Base-by-base conservation (phyloP, 208 protist genomes). In the Trypanosoma melophagium region DNA sequence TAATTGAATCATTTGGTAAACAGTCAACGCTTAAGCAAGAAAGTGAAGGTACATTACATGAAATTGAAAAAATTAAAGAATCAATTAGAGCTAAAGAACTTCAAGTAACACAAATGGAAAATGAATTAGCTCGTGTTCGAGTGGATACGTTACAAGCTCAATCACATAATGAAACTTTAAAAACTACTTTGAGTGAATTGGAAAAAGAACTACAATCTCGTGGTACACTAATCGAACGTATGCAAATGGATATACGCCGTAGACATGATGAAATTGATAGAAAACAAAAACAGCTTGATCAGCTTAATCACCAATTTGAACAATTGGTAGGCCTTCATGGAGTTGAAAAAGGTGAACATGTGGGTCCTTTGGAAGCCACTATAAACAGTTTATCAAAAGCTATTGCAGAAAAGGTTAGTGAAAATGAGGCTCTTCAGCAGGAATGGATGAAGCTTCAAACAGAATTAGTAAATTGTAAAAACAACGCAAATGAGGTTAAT, bases 271-370 rank as follows among this genome's bases (percentile, higher is more conserved):
- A 98, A 60, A 97, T 99, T 59, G 96, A 98, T 69, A 83, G 92
- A 53, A 99, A 99, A 81, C 96, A 98, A 74, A 96, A 94, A 68
- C 85, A 97, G 62, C 81, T 99, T 22, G 97, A 98, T 69, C 80
- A 95, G 67, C 90, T 98, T 40, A 99, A 99, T 80, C 85, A 94
- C 44, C 91, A 96, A 60, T 97, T 97, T 65, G 96, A 97, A 61
- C 76, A 90, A 52, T 75, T 97, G 44, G 66, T 96, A 3, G 76
- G 75, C 19, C 66, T 74, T 7, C 80, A 97, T 40, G 81, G 74
- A 16, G 70, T 69, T 55, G 77, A 93, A 12, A 79, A 93, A 35
- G 90, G 85, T 19, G 94, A 98, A 67, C 90, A 97, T 69, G 78
- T 96, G 1, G 96, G 96, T 14, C 96, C 96, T 1, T 77, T 98